A percentile compares a stretch with the other conserved stretches of the same genome.
Conservation (phyloP, 768 basidiomycete species). For the Naganishia vaughanmartiniae region DNA sequence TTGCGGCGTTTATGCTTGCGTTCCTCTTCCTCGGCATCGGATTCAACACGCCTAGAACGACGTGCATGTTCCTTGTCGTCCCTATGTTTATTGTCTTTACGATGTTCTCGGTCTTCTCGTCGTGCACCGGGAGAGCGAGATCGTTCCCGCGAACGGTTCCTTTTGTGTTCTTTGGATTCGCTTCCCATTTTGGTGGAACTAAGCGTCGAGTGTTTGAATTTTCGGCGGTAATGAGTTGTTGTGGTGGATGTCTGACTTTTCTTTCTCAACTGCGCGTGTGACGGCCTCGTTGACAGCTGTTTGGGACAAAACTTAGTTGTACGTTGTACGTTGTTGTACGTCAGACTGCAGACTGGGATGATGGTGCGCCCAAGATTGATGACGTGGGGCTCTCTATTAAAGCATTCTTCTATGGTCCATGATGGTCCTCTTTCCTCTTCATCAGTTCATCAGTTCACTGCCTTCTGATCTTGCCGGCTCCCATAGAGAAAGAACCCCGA, state of each 20-base stretch:
- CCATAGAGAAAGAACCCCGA: not conserved
- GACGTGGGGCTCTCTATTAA: not conserved
- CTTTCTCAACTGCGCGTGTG: too few species aligned
- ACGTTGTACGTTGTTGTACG: too few species aligned
- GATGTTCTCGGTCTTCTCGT: conserved; percentile 14
- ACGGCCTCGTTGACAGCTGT: too few species aligned
- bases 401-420: not conserved
- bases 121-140: conserved; percentile 20
- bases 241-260: too few species aligned
- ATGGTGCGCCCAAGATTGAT: conserved; percentile 7
- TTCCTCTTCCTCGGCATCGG: conserved; percentile 21
- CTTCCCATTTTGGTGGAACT: not conserved
- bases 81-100: conserved; percentile 14
- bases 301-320: too few species aligned
- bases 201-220: not conserved
- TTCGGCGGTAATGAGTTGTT: too few species aligned
- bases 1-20: conserved; percentile 31
- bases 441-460: not conserved
- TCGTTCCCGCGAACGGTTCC: conserved; percentile 9
- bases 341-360: too few species aligned
- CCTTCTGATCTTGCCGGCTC: not conserved
- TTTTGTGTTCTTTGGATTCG: conserved; percentile 7
- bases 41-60: not conserved
- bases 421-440: not conserved
- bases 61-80: conserved; percentile 1